Base-by-base conservation (phyloP, 1,284 basidiomycete species). In the Microbotryum lychnidis-dioicae region DNA sequence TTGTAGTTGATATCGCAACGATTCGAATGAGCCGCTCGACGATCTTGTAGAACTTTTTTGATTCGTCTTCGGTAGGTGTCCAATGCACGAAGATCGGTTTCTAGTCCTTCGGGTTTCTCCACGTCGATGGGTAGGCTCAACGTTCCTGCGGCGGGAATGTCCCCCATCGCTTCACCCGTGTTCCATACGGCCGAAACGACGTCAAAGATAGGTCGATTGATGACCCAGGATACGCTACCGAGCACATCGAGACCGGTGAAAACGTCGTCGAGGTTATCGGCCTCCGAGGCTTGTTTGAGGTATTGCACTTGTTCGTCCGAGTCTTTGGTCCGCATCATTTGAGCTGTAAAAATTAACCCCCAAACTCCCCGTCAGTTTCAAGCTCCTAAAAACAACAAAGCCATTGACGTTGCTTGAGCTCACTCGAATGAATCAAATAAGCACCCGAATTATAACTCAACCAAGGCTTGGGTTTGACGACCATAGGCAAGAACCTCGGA, bases 1-100 rank as follows among this genome's bases (percentile, higher is more conserved):
- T 93, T 97, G 77, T 98, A 98, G 76, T 97, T 97, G 65, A 93
- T 85, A 73, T 83, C 89, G 76, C 93, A 97, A 51, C 94, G 81
- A 63, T 92, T 88, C 20, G 87, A 89, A 76, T 97, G 94, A 69
- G 87, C 88, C 70, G 84, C 85, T 21, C 86, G 83, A 75, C 85
- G 87, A 23, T 77, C 78, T 68, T 84, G 79, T n/a, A 80, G 75
- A 71, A 83, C 84, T 31, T 76, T 73, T 75, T 84, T 87, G 69
- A 87, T 77, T 33, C 82, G 79, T 57, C 79, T 76, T 27, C 86
- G 70, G 72, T 86, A 88, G 8, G 83, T 72, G 25, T 80, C 79
- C 71, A 84, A 83, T 1, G 80, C 81, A 64, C 82, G 81, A 42
- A 87, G 80, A 74, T 94, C 87, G 37, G 81, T 82, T 21, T 85